Percentiles rank a stretch among this genome's conserved stretches.
Conservation (phyloP, 257 asterid genomes). For the Plantago ovata region DNA sequence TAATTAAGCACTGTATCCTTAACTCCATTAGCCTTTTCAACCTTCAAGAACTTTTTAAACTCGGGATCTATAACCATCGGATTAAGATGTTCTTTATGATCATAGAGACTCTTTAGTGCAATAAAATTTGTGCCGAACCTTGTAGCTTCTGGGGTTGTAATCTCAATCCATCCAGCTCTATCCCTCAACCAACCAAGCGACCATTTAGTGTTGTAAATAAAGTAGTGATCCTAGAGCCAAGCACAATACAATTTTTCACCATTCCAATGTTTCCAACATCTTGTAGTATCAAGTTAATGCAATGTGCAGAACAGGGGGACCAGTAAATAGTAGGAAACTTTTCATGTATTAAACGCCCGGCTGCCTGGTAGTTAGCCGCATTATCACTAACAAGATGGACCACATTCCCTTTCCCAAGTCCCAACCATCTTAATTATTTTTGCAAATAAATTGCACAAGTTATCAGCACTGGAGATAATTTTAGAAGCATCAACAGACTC, state of each 20-base stretch:
- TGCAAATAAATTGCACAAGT: background rate
- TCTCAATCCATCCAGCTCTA: too few species aligned
- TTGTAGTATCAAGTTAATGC: background rate
- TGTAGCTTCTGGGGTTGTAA: slow-evolving; percentile 2
- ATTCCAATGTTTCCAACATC: background rate
- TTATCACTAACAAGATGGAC: background rate
- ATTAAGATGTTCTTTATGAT: too few species aligned
- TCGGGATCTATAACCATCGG: too few species aligned
- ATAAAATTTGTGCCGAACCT: slow-evolving; percentile 16
- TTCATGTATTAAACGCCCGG: background rate
- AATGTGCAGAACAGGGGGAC: too few species aligned
- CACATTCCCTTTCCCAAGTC: background rate
- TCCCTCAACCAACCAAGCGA: too few species aligned
- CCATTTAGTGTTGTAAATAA: too few species aligned
- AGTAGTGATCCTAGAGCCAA: too few species aligned
- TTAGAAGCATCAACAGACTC: slow-evolving; percentile 7
- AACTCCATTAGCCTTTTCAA: too few species aligned
- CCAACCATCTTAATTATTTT: slow-evolving; percentile 1
- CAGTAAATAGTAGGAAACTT: background rate
- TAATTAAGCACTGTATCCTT: too few species aligned
- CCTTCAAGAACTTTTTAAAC: slow-evolving; percentile 1
- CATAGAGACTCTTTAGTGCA: slow-evolving; percentile 14
- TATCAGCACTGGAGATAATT: background rate
- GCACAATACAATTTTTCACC: too few species aligned
- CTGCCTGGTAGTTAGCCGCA: background rate